Evolutionary conservation across 805 yeast species (phyloP).

Genomic region (Cyberlindnera xylosilytica): DNA sequence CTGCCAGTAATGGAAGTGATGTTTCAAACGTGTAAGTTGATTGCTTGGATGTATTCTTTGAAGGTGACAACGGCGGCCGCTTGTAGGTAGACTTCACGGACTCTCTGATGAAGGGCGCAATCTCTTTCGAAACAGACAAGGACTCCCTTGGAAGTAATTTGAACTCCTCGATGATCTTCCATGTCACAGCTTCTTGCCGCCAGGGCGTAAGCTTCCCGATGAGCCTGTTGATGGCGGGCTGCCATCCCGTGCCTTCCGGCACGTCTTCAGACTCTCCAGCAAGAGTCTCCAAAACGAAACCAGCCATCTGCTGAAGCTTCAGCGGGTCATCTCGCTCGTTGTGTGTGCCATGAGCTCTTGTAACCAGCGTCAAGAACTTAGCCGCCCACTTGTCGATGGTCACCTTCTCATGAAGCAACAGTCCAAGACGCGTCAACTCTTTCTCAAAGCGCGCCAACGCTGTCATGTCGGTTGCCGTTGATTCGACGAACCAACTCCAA

Average conservation of each 20-base stretch:
- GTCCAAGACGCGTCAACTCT: slow-evolving; percentile 1
- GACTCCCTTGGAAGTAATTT: slow-evolving; percentile 15
- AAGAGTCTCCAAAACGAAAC: background rate
- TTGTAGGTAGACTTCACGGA: slow-evolving; percentile 2
- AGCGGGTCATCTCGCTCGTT: background rate
- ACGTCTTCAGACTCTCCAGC: too few relatives aligned
- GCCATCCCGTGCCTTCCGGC: too few relatives aligned
- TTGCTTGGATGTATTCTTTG: background rate
- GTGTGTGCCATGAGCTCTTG: background rate
- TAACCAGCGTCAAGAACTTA: slow-evolving; percentile 7
- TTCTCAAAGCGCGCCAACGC: slow-evolving; percentile 2
- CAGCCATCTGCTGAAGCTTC: background rate
- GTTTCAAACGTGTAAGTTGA: background rate
- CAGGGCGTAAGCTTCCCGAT: background rate
- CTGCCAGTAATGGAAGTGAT: too few relatives aligned
- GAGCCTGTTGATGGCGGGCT: too few relatives aligned
- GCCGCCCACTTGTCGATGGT: slow-evolving; percentile 13
- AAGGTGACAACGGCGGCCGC: background rate
- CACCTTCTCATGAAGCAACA: slow-evolving; percentile 5
- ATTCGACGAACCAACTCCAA: background rate
- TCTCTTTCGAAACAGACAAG: slow-evolving; percentile 13
- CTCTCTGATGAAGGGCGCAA: slow-evolving; percentile 8
- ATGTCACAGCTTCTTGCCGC: background rate
- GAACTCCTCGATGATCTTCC: background rate
- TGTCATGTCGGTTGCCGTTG: background rate